phyloP scores from a whole-genome alignment of 2,329 filamentous ascomycete species.

The Sphaerulina vaccinii region DNA sequence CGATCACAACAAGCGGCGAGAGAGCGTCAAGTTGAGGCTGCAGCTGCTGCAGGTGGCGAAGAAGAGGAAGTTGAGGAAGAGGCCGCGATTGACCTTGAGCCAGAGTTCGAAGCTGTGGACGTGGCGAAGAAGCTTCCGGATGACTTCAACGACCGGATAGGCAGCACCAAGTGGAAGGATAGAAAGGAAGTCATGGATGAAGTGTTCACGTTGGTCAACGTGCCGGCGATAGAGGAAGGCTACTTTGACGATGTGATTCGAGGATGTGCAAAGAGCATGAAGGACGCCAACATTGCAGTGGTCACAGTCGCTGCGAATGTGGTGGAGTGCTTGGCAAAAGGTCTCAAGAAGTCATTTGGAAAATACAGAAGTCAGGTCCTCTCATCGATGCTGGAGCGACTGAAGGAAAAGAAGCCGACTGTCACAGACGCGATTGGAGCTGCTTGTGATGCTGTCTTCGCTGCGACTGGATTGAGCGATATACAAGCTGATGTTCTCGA shows the following conservation, averaged over 20 bases:
- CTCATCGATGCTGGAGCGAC: conserved; percentile 85
- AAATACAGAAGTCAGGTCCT: conserved; percentile 81
- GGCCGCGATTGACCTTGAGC: conserved; percentile 68
- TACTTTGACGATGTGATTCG: conserved; percentile 82
- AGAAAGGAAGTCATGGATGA: conserved; percentile 90
- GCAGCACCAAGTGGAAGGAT: conserved; percentile 97
- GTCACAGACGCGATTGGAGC: conserved; percentile 85
- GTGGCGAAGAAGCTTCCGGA: conserved; percentile 76
- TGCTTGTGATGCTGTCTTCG: conserved; percentile 72
- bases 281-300: conserved; percentile 94
- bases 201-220: conserved; percentile 71
- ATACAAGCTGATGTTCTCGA: conserved; percentile 88
- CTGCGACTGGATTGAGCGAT: conserved; percentile 70
- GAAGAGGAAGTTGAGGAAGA: conserved; percentile 48
- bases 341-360: conserved; percentile 71
- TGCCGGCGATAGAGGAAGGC: conserved; percentile 87
- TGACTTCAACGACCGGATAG: conserved; percentile 78
- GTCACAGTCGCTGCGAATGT: conserved; percentile 92
- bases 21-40: conserved; percentile 52
- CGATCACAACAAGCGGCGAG: conserved; percentile 84
- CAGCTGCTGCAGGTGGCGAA: conserved; percentile 37
- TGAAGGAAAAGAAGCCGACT: conserved; percentile 94
- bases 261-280: conserved; percentile 92
- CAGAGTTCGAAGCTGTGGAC: conserved; percentile 76
- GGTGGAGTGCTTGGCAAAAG: conserved; percentile 84